Base-by-base conservation (phyloP, 192 early-diverging fungal genomes). In the Phlyctochytrium bullatum region DNA sequence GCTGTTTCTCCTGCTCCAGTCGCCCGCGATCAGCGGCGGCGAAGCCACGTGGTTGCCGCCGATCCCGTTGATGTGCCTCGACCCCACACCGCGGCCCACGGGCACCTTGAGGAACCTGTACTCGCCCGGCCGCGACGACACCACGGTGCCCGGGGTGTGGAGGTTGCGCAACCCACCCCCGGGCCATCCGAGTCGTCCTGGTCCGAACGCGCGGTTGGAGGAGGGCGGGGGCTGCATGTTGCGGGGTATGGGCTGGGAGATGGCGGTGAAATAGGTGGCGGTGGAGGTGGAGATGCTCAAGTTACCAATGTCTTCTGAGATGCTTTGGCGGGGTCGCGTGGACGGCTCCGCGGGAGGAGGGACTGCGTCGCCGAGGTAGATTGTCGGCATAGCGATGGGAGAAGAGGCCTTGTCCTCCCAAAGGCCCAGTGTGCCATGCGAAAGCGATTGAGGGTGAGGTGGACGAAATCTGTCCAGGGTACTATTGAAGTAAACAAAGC, bases 101-200 rank as follows among this genome's bases (percentile, higher is more conserved):
- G 54, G 54, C 4, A 57, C 54, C 20, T 28, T 14, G 54, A 57
- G 54, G 54, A 57, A 57, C 27, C 27, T 14, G 54, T 57, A 57
- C 54, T 6, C 6, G 12, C 54, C 54, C 54, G 54, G 54, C 27
- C 27, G 12, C 12, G 27, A 6, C 12, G 54, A 57, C 4, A 57
- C 54, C 12, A 57, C 25, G 12, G 12, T 10, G 6, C 54, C 54
- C 12, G 54, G 20, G 12, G 54, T 57, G 54, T 28, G 54, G 54
- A 57, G 54, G 54, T 57, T 28, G 12, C 54, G 54, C 4, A 57
- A 25, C 14, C 4, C 25, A 25, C 14, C 27, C 12, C 12, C 12
- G 4, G 54, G 54, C 12, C 14, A 25, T 6, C 12, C 14, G 54
- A 20, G 54, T 10, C 54, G 54, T 20, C 40, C 40, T 6, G 40